Evolutionary conservation across 2,329 filamentous ascomycete genomes (phyloP).

Genomic region (Pyrenophora teres): DNA sequence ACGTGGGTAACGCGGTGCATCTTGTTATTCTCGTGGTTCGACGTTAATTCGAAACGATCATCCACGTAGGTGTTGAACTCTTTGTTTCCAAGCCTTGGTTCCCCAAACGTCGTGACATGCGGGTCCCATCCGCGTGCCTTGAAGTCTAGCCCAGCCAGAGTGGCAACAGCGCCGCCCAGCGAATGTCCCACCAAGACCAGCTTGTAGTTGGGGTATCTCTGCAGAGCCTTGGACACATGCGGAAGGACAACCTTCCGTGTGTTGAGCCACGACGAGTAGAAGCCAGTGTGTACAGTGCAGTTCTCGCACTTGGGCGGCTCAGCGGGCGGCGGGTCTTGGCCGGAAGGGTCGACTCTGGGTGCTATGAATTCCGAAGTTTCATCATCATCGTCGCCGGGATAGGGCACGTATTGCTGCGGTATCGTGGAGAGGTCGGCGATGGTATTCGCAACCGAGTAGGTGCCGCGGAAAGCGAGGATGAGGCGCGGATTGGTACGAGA

Average conservation of each 20-base stretch:
- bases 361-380: conserved; percentile 37
- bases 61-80: conserved; percentile 61
- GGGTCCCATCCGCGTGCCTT: conserved; percentile 76
- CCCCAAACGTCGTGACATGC: conserved; percentile 86
- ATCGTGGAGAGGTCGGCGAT: conserved; percentile 87
- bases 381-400: conserved; percentile 62
- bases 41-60: conserved; percentile 51
- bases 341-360: conserved; percentile 19
- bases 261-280: conserved; percentile 81
- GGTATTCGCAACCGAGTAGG: conserved; percentile 90
- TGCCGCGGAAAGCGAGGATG: conserved; percentile 88
- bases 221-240: conserved; percentile 63
- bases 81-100: conserved; percentile 69
- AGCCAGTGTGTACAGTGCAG: conserved; percentile 92
- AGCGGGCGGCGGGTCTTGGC: conserved; percentile 30
- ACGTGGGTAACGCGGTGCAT: conserved; percentile 85
- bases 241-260: conserved; percentile 73
- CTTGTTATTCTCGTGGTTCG: conserved; percentile 26
- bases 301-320: conserved; percentile 69
- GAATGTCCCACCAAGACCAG: conserved; percentile 87
- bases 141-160: conserved; percentile 83
- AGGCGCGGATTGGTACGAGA: conserved; percentile 64
- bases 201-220: conserved; percentile 70
- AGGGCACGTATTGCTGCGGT: conserved; percentile 89
- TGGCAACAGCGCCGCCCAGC: conserved; percentile 88